Evolutionary conservation across 2,329 filamentous ascomycete species (phyloP).

Genomic region (Zarea fungicola): DNA sequence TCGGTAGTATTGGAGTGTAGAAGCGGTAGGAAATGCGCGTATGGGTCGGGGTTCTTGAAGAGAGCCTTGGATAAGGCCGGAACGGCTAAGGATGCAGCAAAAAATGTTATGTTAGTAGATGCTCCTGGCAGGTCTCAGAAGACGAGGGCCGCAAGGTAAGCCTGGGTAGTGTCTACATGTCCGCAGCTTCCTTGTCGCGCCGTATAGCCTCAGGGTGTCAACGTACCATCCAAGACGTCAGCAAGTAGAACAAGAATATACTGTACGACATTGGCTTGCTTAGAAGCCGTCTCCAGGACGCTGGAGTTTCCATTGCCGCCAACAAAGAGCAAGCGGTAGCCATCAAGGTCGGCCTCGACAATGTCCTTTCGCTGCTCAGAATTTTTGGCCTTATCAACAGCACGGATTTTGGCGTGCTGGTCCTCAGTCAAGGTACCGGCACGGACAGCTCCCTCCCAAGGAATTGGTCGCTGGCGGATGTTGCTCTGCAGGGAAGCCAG

Average conservation of each 20-base stretch:
- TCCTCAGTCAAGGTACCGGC: slow-evolving; percentile 90
- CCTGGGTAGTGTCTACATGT: not conserved
- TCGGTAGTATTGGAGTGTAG: slow-evolving; percentile 71
- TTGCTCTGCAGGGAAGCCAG: slow-evolving; percentile 86
- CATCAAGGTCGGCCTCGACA: slow-evolving; percentile 72
- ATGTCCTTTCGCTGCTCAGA: slow-evolving; percentile 75
- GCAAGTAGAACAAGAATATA: slow-evolving; percentile 87
- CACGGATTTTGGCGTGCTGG: slow-evolving; percentile 92
- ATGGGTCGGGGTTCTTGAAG: slow-evolving; percentile 69
- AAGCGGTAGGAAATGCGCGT: slow-evolving; percentile 77
- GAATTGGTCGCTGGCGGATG: slow-evolving; percentile 90
- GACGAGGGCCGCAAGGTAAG: slow-evolving; percentile 2
- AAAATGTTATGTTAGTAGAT: slow-evolving; percentile 17
- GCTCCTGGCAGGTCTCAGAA: not conserved
- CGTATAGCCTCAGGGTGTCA: not conserved
- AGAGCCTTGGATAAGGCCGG: slow-evolving; percentile 73
- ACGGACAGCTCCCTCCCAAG: slow-evolving; percentile 94
- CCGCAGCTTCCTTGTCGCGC: slow-evolving; percentile 3
- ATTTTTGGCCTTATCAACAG: slow-evolving; percentile 92
- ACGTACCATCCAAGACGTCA: slow-evolving; percentile 79
- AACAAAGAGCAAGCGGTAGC: slow-evolving; percentile 75
- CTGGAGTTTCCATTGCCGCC: slow-evolving; percentile 64
- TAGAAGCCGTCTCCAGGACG: slow-evolving; percentile 79
- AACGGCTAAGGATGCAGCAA: slow-evolving; percentile 56
- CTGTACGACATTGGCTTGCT: slow-evolving; percentile 86